phyloP scores from a whole-genome alignment of 2,329 filamentous ascomycete species.

The Pseudocercospora musae region DNA sequence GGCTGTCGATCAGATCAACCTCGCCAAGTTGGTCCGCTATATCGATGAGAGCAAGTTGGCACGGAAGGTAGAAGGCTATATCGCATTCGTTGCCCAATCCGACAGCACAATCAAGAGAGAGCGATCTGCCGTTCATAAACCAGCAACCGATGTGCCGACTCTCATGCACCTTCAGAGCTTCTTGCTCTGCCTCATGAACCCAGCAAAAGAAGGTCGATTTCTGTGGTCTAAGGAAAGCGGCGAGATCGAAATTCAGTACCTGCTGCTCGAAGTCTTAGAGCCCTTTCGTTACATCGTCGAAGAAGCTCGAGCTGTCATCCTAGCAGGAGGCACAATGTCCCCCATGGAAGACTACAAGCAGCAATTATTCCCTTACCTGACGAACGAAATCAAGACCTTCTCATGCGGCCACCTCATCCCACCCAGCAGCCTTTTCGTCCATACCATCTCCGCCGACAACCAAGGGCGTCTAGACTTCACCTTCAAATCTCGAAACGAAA shows the following conservation, averaged over 20 bases:
- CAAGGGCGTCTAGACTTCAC: constrained; percentile 75
- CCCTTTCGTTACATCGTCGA: no score
- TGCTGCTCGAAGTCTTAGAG: constrained; percentile 86
- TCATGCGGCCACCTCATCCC: constrained; percentile 96
- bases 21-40: constrained; percentile 83
- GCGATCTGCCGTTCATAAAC: neutral
- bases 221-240: constrained; percentile 50
- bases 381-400: constrained; percentile 65
- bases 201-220: constrained; percentile 64
- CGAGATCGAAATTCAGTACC: constrained; percentile 70
- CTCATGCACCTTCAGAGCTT: constrained; percentile 66
- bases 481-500: constrained; percentile 69
- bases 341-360: constrained; percentile 88
- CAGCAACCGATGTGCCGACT: constrained; percentile 42
- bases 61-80: constrained; percentile 90
- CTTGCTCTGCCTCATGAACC: constrained; percentile 79
- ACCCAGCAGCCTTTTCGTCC: constrained; percentile 72
- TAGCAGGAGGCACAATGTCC: constrained; percentile 96
- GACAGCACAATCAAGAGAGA: constrained; percentile 27
- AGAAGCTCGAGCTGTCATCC: constrained; percentile 77
- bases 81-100: constrained; percentile 58
- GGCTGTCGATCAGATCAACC: constrained; percentile 90
- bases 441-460: constrained; percentile 57
- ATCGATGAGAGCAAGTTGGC: constrained; percentile 89
- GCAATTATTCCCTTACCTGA: constrained; percentile 77